Base-by-base conservation (phyloP, 2,329 filamentous ascomycete species). In the Magnaporthiopsis rhizophila region DNA sequence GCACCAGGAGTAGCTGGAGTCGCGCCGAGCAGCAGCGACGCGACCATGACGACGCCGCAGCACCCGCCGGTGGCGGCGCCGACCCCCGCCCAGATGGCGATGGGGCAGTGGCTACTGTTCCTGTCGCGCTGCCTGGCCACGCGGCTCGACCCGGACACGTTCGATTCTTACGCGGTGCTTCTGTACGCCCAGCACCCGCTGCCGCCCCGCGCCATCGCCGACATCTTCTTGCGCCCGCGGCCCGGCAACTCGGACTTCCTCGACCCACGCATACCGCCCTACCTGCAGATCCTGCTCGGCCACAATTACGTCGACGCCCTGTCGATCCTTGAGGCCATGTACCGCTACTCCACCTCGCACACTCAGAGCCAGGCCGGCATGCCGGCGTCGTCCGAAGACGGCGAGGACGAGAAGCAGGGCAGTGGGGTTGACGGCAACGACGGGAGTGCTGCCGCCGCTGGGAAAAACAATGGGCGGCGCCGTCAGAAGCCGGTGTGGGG, bases 251-350 rank as follows among this genome's bases (percentile, higher is more conserved):
- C 74, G 68, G 76, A 82, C 70, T 80, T 75, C 65, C 80, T 86
- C 69, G 86, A 89, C 68, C 83, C 84, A 11, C 81, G 85, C 67
- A 78, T 87, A 11, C 80, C 82, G 0, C 79, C 77, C n/a, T 89
- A 88, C 71, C 72, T 89, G 12, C 79, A 87, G 67, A 75, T 80
- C 24, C 79, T 89, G 60, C 77, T 82, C 58, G 74, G 79, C 38
- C 78, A 80, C 61, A 76, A 78, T 38, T 78, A 82, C 65, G 75
- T 88, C 66, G 80, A 86, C 67, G 78, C 81, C 3, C 77, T 83
- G 0, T 82, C 82, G 0, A 77, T 88, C 34, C 76, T 90, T 60
- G 76, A 75, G 64, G 81, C 80, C 0, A 72, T 89, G 30, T 83
- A 83, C 71, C 81, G 79, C 63, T 86, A 85, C 71, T 87, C 83